Evolutionary conservation across 2,329 filamentous ascomycete genomes (phyloP).

Genomic region (Phyllosticta paracitricarpa): DNA sequence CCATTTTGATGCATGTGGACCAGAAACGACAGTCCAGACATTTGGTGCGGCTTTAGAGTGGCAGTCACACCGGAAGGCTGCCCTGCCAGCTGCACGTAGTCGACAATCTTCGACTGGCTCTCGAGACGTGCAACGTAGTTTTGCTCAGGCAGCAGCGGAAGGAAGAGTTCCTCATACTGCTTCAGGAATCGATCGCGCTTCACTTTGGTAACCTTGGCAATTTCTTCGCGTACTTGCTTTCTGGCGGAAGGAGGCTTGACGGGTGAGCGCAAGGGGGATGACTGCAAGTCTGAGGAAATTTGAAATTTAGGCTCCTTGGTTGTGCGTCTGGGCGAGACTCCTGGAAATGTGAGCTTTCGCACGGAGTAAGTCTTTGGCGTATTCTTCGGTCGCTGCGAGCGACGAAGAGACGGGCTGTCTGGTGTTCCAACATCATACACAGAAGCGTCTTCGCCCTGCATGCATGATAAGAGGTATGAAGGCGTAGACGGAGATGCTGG

Average conservation of each 20-base stretch:
- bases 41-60: conserved; percentile 82
- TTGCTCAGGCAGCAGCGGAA: conserved; percentile 35
- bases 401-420: background rate
- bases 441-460: background rate
- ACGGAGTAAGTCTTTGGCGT: background rate
- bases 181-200: conserved; percentile 38
- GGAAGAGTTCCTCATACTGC: conserved; percentile 35
- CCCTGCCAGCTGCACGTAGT: conserved; percentile 31
- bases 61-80: conserved; percentile 41
- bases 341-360: background rate
- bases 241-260: conserved; percentile 25
- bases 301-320: background rate
- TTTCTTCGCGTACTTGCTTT: conserved; percentile 30
- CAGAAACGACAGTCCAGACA: conserved; percentile 98
- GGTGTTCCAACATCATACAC: background rate
- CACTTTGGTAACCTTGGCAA: conserved; percentile 31
- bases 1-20: conserved; percentile 99
- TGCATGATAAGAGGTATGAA: background rate
- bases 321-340: background rate
- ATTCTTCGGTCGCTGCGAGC: background rate
- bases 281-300: background rate
- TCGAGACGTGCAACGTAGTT: conserved; percentile 35
- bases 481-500: background rate
- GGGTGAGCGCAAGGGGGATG: background rate
- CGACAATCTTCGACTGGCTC: conserved; percentile 19